A percentile compares a stretch with the other conserved stretches of the same genome.
Conservation (phyloP, 352 stramenopile species). For the Pythium biforme region DNA sequence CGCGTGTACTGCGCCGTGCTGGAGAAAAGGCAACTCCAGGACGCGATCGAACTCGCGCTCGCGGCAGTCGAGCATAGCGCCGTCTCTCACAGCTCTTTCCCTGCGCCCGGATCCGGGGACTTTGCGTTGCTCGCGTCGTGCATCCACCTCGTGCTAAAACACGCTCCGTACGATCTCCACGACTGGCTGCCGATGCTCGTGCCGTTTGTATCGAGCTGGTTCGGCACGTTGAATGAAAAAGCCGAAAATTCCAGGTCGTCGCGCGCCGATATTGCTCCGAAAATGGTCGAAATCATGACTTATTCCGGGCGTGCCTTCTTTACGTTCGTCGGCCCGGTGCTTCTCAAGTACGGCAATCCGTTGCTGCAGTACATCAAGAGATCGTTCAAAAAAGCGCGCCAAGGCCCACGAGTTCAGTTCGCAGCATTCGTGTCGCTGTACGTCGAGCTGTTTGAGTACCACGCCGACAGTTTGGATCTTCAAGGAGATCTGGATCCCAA, state of each 20-base stretch:
- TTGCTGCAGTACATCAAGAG: constrained; percentile 66
- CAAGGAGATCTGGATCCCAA: constrained; percentile 34
- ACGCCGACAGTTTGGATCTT: constrained; percentile 34
- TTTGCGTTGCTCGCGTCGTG: constrained; percentile 31
- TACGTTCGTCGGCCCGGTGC: constrained; percentile 36
- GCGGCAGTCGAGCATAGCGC: constrained; percentile 43
- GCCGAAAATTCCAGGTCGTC: constrained; percentile 4
- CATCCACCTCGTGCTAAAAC: constrained; percentile 46
- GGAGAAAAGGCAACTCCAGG: constrained; percentile 43
- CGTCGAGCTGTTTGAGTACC: constrained; percentile 51
- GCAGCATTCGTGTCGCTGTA: constrained; percentile 67
- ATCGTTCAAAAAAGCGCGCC: constrained; percentile 48
- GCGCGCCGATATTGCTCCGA: constrained; percentile 14
- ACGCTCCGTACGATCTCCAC: constrained; percentile 61
- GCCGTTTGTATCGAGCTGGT: constrained; percentile 52
- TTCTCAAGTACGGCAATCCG: constrained; percentile 37
- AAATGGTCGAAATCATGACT: constrained; percentile 57
- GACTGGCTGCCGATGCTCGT: constrained; percentile 43
- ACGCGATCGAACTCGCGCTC: constrained; percentile 57
- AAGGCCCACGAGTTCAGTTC: constrained; percentile 31
- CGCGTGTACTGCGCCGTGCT: constrained; percentile 73
- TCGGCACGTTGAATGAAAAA: constrained; percentile 31
- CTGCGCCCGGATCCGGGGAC: constrained; percentile 15
- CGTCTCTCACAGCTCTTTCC: constrained; percentile 13
- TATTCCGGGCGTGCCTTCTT: constrained; percentile 46